Evolutionary conservation across 441 rosid species (phyloP).

Genomic region (Syzygium syzygioides): DNA sequence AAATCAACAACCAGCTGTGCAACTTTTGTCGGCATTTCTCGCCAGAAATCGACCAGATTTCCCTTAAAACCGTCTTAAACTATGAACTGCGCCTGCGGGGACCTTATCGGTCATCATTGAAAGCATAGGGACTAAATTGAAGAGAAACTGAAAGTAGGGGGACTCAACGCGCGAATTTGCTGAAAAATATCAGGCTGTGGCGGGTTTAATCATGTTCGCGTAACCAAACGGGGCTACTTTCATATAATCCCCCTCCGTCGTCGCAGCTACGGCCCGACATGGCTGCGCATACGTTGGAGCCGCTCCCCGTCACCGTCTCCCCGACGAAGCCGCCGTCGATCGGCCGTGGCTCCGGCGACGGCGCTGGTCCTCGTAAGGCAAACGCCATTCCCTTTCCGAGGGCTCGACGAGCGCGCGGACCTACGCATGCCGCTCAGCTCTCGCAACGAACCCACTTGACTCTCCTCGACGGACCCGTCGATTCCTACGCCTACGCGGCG

Average conservation of each 20-base stretch:
- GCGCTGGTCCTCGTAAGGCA: not conserved
- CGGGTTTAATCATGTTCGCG: not conserved
- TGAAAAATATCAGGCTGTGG: not conserved
- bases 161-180: not conserved
- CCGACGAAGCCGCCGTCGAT: not conserved
- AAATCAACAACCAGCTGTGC: not conserved
- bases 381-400: not conserved
- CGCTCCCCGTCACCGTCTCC: not conserved
- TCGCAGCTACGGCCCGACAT: not conserved
- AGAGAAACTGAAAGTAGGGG: not conserved
- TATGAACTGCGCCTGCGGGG: not conserved
- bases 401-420: not conserved
- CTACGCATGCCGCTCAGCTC: not conserved
- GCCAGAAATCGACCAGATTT: not conserved
- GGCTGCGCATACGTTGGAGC: not conserved
- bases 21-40: not conserved
- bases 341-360: not conserved
- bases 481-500: slow-evolving; percentile 31
- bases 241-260: not conserved
- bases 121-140: not conserved
- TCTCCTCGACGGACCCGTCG: slow-evolving; percentile 20
- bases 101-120: not conserved
- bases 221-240: not conserved
- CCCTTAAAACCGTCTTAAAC: not conserved
- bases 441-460: not conserved